These are phyloP conservation scores for Daldinia caldariorum DNA, from an alignment of 495 filamentous ascomycete genomes.

Conservation along the genomic window DNA sequence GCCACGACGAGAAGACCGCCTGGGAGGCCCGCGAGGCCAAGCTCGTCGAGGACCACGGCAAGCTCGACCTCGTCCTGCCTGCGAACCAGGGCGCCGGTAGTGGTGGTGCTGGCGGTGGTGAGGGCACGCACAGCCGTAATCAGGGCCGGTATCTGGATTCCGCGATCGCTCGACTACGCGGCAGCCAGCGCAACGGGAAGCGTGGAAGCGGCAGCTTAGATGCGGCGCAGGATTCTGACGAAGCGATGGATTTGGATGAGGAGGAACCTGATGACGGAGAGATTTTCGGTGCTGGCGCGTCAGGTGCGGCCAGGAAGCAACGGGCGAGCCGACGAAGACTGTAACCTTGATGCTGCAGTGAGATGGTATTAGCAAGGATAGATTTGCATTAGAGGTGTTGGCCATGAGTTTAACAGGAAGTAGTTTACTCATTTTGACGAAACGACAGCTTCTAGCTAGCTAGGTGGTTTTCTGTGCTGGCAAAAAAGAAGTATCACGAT, in stretches of 20 bases:
- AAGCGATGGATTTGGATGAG: constrained; percentile 68
- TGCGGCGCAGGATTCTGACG: constrained; percentile 62
- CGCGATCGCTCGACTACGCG: constrained; percentile 33
- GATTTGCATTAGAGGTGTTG: background rate
- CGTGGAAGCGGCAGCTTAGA: constrained; percentile 58
- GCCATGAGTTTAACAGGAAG: background rate
- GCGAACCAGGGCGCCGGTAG: constrained; percentile 7
- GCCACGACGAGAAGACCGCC: constrained; percentile 61
- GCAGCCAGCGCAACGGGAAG: constrained; percentile 49
- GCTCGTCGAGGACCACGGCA: constrained; percentile 51
- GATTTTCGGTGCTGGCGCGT: background rate
- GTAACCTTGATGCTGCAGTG: no score
- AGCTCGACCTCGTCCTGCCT: constrained; percentile 27
- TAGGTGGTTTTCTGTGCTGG: background rate
- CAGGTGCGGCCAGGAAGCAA: constrained; percentile 47
- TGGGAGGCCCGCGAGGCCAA: constrained; percentile 59
- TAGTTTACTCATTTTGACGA: background rate
- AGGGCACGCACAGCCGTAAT: constrained; percentile 53
- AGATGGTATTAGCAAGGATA: constrained; percentile 7
- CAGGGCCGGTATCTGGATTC: constrained; percentile 39
- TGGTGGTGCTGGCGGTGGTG: no score
- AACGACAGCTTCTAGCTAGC: background rate
- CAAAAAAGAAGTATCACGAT: background rate
- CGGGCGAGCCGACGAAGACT: constrained; percentile 53
- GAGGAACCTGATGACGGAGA: constrained; percentile 52